These are phyloP conservation scores for Cicer cuneatum DNA, from an alignment of 306 rosid genomes.

Conservation along the genomic window DNA sequence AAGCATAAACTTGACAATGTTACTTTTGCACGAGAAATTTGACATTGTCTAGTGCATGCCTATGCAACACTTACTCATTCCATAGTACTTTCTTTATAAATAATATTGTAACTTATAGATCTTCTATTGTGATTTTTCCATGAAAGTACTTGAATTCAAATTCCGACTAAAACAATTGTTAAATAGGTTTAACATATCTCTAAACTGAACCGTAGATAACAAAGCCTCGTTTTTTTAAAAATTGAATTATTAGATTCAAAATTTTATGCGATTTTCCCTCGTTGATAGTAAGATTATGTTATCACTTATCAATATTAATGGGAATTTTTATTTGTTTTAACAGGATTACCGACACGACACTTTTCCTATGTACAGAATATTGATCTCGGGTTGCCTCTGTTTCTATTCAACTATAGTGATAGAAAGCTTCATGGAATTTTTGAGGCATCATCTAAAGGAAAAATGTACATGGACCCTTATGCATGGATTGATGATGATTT, in stretches of 20 bases:
- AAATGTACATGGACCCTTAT: conserved; percentile 76
- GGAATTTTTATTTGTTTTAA: conserved; percentile 29
- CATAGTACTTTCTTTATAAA: not conserved
- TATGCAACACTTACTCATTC: not conserved
- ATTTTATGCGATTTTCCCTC: not conserved
- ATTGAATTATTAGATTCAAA: too few relatives aligned
- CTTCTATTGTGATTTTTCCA: too few relatives aligned
- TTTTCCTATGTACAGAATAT: conserved; percentile 80
- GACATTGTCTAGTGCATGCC: not conserved
- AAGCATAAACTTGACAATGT: not conserved
- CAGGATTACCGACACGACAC: conserved; percentile 79
- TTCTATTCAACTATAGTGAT: conserved; percentile 82
- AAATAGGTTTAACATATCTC: too few relatives aligned
- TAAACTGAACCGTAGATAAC: too few relatives aligned
- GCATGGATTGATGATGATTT: conserved; percentile 73
- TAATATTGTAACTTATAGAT: not conserved
- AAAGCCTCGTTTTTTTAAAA: too few relatives aligned
- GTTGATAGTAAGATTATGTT: not conserved
- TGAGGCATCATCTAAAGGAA: conserved; percentile 80
- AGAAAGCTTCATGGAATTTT: conserved; percentile 81
- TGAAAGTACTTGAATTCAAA: too few relatives aligned
- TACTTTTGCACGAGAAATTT: not conserved
- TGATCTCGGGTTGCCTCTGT: conserved; percentile 77
- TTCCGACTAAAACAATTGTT: too few relatives aligned
- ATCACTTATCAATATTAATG: conserved; percentile 31